A percentile compares a stretch with the other conserved stretches of the same genome.
Evolutionary conservation across 1,284 basidiomycete genomes (phyloP).

Genomic region (Sphaerobolus stellatus): DNA sequence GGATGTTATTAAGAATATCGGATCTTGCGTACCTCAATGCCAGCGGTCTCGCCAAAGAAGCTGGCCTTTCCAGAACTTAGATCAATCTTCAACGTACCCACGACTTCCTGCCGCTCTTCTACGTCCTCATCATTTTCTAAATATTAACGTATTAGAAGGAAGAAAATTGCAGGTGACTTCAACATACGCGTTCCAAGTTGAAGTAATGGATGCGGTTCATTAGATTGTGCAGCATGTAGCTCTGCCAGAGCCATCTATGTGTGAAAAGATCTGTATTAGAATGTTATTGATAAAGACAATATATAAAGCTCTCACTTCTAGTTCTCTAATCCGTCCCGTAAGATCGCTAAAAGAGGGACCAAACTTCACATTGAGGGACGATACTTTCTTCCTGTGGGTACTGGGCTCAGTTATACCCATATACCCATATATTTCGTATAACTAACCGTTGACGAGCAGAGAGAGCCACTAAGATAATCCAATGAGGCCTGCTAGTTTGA

Average conservation of each 20-base stretch:
- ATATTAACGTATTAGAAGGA: too few relatives aligned
- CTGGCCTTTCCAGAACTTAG: slow-evolving; percentile 2
- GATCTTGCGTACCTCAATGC: slow-evolving; percentile 2
- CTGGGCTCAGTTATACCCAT: background rate
- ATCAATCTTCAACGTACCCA: slow-evolving; percentile 9
- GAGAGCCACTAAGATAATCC: background rate
- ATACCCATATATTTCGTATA: background rate
- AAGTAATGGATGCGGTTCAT: slow-evolving; percentile 5
- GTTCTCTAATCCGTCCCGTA: slow-evolving; percentile 1
- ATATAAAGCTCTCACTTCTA: slow-evolving; percentile 2
- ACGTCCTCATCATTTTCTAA: background rate
- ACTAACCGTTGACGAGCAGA: slow-evolving; percentile 3
- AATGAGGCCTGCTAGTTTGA: background rate
- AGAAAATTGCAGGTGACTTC: too few relatives aligned
- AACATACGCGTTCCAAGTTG: background rate
- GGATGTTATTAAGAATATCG: too few relatives aligned
- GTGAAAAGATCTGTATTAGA: background rate
- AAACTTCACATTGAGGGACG: background rate
- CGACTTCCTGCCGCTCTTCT: background rate
- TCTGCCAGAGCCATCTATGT: slow-evolving; percentile 1
- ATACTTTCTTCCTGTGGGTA: background rate
- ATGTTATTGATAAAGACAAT: background rate
- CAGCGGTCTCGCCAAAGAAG: slow-evolving; percentile 4
- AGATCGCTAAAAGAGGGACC: background rate
- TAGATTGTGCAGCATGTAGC: slow-evolving; percentile 5